Conservation (phyloP, 2,329 filamentous ascomycete species). For the Penicillium sp. region DNA sequence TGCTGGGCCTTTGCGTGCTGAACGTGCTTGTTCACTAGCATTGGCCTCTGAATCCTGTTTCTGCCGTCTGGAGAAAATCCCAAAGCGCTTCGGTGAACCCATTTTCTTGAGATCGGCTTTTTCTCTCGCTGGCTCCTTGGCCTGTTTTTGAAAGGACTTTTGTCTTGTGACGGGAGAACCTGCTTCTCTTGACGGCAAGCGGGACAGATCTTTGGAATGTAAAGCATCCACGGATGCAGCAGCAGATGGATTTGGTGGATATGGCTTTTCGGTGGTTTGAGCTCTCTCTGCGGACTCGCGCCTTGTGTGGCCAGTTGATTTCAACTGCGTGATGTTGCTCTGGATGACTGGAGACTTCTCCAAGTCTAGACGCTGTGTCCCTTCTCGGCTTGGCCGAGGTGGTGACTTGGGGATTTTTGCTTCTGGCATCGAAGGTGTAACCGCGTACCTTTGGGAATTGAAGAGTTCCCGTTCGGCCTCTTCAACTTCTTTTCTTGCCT, state of each 20-base stretch:
- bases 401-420: slow-evolving; percentile 44
- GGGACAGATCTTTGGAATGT: slow-evolving; percentile 29
- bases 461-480: slow-evolving; percentile 20
- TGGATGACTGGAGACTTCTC: slow-evolving; percentile 51
- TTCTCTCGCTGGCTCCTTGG: slow-evolving; percentile 24
- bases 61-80: slow-evolving; percentile 67
- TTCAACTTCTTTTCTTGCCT: slow-evolving; percentile 32
- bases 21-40: slow-evolving; percentile 50
- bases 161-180: slow-evolving; percentile 29
- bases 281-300: slow-evolving; percentile 46
- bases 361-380: slow-evolving; percentile 56
- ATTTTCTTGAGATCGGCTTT: slow-evolving; percentile 28
- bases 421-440: slow-evolving; percentile 23
- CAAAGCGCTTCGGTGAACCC: slow-evolving; percentile 58
- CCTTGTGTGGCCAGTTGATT: slow-evolving; percentile 46
- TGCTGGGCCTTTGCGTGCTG: slow-evolving; percentile 66
- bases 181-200: slow-evolving; percentile 30
- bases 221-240: slow-evolving; percentile 38
- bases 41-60: slow-evolving; percentile 55
- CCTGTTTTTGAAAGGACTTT: slow-evolving; percentile 36
- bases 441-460: slow-evolving; percentile 15
- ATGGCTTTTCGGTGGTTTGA: slow-evolving; percentile 29
- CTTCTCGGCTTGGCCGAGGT: slow-evolving; percentile 61
- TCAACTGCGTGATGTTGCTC: slow-evolving; percentile 49
- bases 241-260: slow-evolving; percentile 29